Conservation (phyloP, 106 monocot species). For the Platanthera guangdongensis region DNA sequence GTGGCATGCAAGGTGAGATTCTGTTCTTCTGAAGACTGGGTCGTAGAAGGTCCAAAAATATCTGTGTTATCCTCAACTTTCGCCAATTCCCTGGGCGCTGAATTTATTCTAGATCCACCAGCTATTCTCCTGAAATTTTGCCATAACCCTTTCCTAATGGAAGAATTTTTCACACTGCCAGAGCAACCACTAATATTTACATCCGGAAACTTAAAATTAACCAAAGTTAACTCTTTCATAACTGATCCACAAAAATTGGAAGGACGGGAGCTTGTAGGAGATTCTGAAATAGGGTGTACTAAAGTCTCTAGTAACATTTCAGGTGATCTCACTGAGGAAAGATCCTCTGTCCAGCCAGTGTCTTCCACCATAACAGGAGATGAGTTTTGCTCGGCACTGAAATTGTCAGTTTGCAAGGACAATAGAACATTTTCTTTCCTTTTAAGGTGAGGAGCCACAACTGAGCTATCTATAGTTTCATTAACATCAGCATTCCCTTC, state of each 20-base stretch:
- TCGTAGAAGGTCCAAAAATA: conserved; percentile 13
- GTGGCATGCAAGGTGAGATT: too few species aligned
- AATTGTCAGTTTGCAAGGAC: conserved; percentile 11
- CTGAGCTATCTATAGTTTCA: conserved; percentile 38
- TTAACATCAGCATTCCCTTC: conserved; percentile 46
- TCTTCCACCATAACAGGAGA: conserved; percentile 18
- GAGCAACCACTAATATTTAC: conserved; percentile 23
- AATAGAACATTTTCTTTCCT: conserved; percentile 37
- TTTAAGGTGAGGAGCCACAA: conserved; percentile 29
- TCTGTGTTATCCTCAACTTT: conserved; percentile 2
- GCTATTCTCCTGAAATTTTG: conserved; percentile 36
- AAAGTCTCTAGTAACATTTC: conserved; percentile 28
- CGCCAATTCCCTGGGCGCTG: conserved; percentile 6
- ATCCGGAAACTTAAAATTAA: conserved; percentile 31
- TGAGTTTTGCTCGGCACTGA: conserved; percentile 24
- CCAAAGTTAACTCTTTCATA: conserved; percentile 65
- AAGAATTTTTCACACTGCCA: conserved; percentile 29
- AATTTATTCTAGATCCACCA: conserved; percentile 19
- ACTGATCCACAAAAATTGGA: conserved; percentile 7
- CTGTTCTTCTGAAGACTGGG: conserved; percentile 11
- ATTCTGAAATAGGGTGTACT: conserved; percentile 17
- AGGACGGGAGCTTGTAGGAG: neutral
- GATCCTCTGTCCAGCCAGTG: conserved; percentile 35
- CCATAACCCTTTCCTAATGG: conserved; percentile 36
- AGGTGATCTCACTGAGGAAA: conserved; percentile 22